phyloP scores from a whole-genome alignment of 805 yeast genomes.

The Lipomyces sp. region DNA sequence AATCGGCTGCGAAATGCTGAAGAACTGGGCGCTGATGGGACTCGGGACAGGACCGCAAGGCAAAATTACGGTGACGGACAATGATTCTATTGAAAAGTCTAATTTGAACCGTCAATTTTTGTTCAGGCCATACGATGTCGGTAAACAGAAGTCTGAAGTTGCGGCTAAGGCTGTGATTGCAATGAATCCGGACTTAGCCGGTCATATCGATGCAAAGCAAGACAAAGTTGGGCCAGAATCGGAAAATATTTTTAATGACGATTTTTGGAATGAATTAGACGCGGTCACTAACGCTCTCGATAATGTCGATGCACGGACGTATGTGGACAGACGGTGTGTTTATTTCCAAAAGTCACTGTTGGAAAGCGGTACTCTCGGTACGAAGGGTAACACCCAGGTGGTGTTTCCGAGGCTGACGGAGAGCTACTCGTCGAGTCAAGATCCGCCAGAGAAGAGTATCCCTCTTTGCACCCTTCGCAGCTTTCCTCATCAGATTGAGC shows the following conservation, averaged over 20 bases:
- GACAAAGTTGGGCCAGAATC: conserved; percentile 95
- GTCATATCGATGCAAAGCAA: conserved; percentile 68
- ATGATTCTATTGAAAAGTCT: conserved; percentile 91
- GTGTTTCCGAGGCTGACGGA: conserved; percentile 91
- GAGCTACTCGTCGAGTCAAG: conserved; percentile 92
- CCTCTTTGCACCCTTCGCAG: conserved; percentile 96
- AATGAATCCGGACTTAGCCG: conserved; percentile 82
- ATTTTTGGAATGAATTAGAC: conserved; percentile 79
- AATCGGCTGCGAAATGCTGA: conserved; percentile 97
- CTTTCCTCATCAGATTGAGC: conserved; percentile 97
- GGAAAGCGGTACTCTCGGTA: conserved; percentile 97
- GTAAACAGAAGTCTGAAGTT: conserved; percentile 81
- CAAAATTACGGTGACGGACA: conserved; percentile 80
- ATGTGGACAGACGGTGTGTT: conserved; percentile 95
- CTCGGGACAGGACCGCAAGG: conserved; percentile 90
- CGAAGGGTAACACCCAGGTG: conserved; percentile 97
- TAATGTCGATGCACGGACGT: conserved; percentile 96
- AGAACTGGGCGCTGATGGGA: conserved; percentile 97
- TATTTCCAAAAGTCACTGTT: conserved; percentile 85
- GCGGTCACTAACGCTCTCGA: conserved; percentile 95
- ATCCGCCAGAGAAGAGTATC: conserved; percentile 97
- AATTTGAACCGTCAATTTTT: conserved; percentile 94
- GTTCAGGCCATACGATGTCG: conserved; percentile 93
- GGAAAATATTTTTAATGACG: conserved; percentile 78
- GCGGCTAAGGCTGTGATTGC: conserved; percentile 79